Conservation (phyloP, 164 flowering plant genomes). For the Magnolia sinica region DNA sequence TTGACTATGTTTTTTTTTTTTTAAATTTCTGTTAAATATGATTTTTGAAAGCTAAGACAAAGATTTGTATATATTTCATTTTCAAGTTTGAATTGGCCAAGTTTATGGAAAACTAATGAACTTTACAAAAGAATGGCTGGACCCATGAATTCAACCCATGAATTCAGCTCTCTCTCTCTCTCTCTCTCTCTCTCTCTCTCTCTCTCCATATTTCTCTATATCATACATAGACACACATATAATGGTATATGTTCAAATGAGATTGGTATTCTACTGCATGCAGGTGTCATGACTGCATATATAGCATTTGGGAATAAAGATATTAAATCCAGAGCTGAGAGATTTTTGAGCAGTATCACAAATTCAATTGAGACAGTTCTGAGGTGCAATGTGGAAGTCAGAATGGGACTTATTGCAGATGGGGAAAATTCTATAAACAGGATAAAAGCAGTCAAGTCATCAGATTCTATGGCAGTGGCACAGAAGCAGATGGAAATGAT, state of each 20-base stretch:
- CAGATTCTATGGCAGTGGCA: slow-evolving; percentile 8
- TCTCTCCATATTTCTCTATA: neutral
- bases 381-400: slow-evolving; percentile 70
- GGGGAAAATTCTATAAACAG: slow-evolving; percentile 22
- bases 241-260: neutral
- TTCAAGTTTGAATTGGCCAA: no score
- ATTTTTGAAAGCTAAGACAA: no score
- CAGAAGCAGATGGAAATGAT: slow-evolving; percentile 23
- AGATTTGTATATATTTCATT: no score
- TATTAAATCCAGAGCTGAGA: slow-evolving; percentile 75
- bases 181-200: neutral
- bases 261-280: slow-evolving; percentile 19
- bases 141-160: no score
- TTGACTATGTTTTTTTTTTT: no score
- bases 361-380: slow-evolving; percentile 77
- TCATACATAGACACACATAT: neutral
- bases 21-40: no score
- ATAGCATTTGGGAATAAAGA: slow-evolving; percentile 61
- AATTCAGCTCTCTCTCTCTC: no score
- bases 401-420: slow-evolving; percentile 49
- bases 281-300: slow-evolving; percentile 71
- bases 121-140: no score
- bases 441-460: slow-evolving; percentile 18
- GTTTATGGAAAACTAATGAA: no score
- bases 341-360: slow-evolving; percentile 83